Evolutionary conservation across 192 early-diverging fungal genomes (phyloP).

Genomic region (Gigaspora rosea): DNA sequence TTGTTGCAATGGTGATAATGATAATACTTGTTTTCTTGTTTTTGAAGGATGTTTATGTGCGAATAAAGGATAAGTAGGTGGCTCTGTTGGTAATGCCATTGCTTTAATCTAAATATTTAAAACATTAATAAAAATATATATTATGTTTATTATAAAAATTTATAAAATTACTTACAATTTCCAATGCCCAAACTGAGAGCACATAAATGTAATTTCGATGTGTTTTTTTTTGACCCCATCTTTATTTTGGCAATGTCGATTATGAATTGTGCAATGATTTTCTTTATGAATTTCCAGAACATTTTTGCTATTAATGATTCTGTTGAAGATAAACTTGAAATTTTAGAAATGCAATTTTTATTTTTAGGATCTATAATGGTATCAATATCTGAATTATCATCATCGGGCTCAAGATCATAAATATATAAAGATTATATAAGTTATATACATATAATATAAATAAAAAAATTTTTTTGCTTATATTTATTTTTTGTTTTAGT

Average conservation of each 20-base stretch:
- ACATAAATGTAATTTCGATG: not conserved
- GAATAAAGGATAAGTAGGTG: not conserved
- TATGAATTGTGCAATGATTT: not conserved
- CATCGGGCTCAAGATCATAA: not conserved
- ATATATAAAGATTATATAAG: not conserved
- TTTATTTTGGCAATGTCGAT: not conserved
- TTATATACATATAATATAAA: not conserved
- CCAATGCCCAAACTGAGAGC: not conserved
- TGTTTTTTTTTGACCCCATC: not conserved
- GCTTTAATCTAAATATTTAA: not conserved
- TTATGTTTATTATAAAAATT: too few relatives aligned
- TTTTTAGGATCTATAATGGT: not conserved
- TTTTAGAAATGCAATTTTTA: not conserved
- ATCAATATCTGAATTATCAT: not conserved
- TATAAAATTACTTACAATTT: too few relatives aligned
- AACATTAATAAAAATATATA: too few relatives aligned
- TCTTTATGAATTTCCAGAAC: not conserved
- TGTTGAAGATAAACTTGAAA: not conserved
- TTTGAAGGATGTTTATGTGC: too few relatives aligned
- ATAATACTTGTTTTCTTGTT: too few relatives aligned
- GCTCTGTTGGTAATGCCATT: not conserved
- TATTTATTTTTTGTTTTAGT: not conserved
- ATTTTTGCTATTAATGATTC: not conserved
- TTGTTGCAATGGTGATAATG: too few relatives aligned
- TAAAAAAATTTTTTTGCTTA: not conserved